These are phyloP conservation scores for Ustilago trichophora DNA, from an alignment of 1,284 basidiomycete species.

Conservation along the genomic window DNA sequence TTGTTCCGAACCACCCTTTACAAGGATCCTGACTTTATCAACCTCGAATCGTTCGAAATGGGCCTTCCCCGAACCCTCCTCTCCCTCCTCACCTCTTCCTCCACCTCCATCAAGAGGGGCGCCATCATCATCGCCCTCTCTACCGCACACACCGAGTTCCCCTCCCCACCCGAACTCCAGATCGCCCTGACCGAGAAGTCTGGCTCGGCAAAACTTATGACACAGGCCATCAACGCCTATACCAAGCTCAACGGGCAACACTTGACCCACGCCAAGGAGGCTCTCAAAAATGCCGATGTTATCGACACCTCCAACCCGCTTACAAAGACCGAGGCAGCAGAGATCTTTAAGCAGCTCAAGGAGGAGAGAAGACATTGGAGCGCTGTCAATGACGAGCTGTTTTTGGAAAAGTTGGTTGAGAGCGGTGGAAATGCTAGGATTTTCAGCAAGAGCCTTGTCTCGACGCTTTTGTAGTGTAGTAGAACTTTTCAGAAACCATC, in stretches of 20 bases:
- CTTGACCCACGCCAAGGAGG: slow-evolving; percentile 36
- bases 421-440: slow-evolving; percentile 50
- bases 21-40: slow-evolving; percentile 78
- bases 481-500: too few species aligned
- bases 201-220: slow-evolving; percentile 5
- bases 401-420: slow-evolving; percentile 59
- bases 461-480: slow-evolving; percentile 31
- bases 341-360: slow-evolving; percentile 46
- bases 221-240: slow-evolving; percentile 53
- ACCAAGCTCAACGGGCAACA: slow-evolving; percentile 45
- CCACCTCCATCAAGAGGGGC: slow-evolving; percentile 20
- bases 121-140: slow-evolving; percentile 49
- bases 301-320: slow-evolving; percentile 35
- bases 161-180: slow-evolving; percentile 38
- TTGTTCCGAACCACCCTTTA: slow-evolving; percentile 79
- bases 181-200: slow-evolving; percentile 38
- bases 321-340: slow-evolving; percentile 40
- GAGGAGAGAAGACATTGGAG: slow-evolving; percentile 48
- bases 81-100: slow-evolving; percentile 29
- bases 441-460: slow-evolving; percentile 51
- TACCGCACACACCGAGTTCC: slow-evolving; percentile 49
- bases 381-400: slow-evolving; percentile 57
- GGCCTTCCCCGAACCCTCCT: slow-evolving; percentile 74
- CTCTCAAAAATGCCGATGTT: slow-evolving; percentile 20
- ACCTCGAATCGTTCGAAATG: slow-evolving; percentile 81